A percentile compares a stretch with the other conserved stretches of the same genome.
phyloP scores from a whole-genome alignment of 2,329 filamentous ascomycete species.

The Capronia coronata region DNA sequence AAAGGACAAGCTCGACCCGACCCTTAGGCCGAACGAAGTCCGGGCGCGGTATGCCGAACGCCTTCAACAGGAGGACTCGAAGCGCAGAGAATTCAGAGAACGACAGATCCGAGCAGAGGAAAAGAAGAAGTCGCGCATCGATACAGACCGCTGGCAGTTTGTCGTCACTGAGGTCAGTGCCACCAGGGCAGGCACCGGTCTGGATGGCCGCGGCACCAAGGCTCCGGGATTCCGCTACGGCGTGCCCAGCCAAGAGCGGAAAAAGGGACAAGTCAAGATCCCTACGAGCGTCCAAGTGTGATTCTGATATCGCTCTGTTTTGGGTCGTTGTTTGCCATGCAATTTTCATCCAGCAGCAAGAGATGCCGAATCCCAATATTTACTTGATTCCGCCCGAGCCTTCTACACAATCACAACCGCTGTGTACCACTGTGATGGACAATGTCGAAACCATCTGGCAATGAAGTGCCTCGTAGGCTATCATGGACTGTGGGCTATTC shows the following conservation, averaged over 20 bases:
- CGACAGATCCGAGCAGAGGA: slow-evolving; percentile 39
- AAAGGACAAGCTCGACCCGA: slow-evolving; percentile 38
- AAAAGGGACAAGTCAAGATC: slow-evolving; percentile 59
- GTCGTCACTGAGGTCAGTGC: slow-evolving; percentile 51
- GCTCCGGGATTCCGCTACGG: slow-evolving; percentile 57
- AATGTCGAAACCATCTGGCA: no score
- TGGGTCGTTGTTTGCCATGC: background rate
- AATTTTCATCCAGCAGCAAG: no score
- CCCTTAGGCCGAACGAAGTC: slow-evolving; percentile 35
- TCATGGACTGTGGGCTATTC: no score
- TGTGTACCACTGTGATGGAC: no score
- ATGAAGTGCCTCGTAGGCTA: no score
- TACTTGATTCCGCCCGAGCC: no score
- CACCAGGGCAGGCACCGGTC: slow-evolving; percentile 50
- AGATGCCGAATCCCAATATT: no score
- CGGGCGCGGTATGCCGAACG: slow-evolving; percentile 41
- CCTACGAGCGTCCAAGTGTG: slow-evolving; percentile 52
- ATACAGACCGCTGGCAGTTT: slow-evolving; percentile 53
- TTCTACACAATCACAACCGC: no score
- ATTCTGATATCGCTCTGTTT: slow-evolving; percentile 15
- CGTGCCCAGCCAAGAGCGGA: slow-evolving; percentile 55
- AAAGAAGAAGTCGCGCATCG: slow-evolving; percentile 29
- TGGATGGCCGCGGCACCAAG: slow-evolving; percentile 47
- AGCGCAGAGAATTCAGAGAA: slow-evolving; percentile 40
- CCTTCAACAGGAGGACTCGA: slow-evolving; percentile 37